Evolutionary conservation across 1,139 yeast genomes (phyloP).

Genomic region (Geotrichum aggregatum): DNA sequence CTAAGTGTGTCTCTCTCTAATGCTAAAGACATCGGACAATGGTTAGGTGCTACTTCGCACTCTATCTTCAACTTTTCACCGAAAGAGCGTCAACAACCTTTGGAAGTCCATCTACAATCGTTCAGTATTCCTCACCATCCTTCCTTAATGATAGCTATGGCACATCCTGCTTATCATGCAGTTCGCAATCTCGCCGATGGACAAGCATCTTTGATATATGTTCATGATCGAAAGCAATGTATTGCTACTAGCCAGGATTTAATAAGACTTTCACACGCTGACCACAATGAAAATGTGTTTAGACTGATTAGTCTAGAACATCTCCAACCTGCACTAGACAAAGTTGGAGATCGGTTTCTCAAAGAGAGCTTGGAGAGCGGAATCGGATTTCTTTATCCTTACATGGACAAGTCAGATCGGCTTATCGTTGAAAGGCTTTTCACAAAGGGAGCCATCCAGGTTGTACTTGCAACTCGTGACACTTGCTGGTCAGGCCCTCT

Average conservation of each 20-base stretch:
- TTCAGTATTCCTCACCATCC: conserved; percentile 48
- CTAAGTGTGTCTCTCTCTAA: conserved; percentile 67
- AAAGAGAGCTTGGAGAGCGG: conserved; percentile 52
- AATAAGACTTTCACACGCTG: conserved; percentile 39
- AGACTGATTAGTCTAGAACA: conserved; percentile 40
- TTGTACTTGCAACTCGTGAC: conserved; percentile 58
- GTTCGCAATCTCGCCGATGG: conserved; percentile 34
- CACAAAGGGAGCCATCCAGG: conserved; percentile 47
- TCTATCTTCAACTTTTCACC: conserved; percentile 70
- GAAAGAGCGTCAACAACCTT: conserved; percentile 50
- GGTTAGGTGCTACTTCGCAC: conserved; percentile 68
- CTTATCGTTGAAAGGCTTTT: conserved; percentile 53
- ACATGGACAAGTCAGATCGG: conserved; percentile 56
- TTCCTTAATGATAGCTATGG: conserved; percentile 50
- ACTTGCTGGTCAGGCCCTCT: conserved; percentile 49
- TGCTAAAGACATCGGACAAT: conserved; percentile 74
- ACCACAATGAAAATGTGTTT: conserved; percentile 39
- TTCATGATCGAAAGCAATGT: conserved; percentile 53
- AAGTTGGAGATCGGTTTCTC: conserved; percentile 49
- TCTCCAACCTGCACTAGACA: conserved; percentile 44
- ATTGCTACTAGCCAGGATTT: conserved; percentile 51
- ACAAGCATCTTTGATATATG: conserved; percentile 49
- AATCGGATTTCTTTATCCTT: conserved; percentile 60
- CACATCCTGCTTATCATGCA: conserved; percentile 46
- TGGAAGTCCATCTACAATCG: conserved; percentile 58